Evolutionary conservation across 176 grass and related monocot genomes (phyloP).

Genomic region (Triticum monococcum): DNA sequence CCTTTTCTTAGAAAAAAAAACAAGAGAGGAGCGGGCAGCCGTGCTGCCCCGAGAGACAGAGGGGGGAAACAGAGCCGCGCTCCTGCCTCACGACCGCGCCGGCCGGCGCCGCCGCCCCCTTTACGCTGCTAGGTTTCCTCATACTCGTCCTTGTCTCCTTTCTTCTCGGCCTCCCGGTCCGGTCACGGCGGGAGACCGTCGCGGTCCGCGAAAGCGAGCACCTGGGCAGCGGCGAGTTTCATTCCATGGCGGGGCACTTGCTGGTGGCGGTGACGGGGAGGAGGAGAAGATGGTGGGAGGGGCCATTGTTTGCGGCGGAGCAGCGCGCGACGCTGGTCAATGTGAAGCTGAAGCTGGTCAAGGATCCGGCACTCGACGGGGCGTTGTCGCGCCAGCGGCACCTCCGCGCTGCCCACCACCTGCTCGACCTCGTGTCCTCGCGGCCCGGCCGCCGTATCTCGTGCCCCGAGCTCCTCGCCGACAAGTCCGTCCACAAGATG

Average conservation of each 20-base stretch:
- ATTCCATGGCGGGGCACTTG: constrained; percentile 25
- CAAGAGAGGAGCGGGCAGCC: too few relatives aligned
- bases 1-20: too few relatives aligned
- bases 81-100: too few relatives aligned
- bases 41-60: too few relatives aligned
- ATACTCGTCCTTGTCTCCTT: neutral
- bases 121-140: neutral
- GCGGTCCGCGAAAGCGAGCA: neutral
- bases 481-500: constrained; percentile 25
- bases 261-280: constrained; percentile 12
- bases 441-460: constrained; percentile 31
- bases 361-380: constrained; percentile 61
- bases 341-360: constrained; percentile 63
- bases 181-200: neutral
- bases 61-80: too few relatives aligned
- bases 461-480: constrained; percentile 35
- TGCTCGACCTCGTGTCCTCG: constrained; percentile 67
- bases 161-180: neutral
- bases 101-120: neutral
- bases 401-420: constrained; percentile 65
- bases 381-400: constrained; percentile 50
- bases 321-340: constrained; percentile 65
- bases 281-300: constrained; percentile 33
- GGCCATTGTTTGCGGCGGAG: constrained; percentile 32
- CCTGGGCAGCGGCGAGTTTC: neutral